Evolutionary conservation across 176 grass and related monocot species (phyloP).

Genomic region (Oryza longistaminata): DNA sequence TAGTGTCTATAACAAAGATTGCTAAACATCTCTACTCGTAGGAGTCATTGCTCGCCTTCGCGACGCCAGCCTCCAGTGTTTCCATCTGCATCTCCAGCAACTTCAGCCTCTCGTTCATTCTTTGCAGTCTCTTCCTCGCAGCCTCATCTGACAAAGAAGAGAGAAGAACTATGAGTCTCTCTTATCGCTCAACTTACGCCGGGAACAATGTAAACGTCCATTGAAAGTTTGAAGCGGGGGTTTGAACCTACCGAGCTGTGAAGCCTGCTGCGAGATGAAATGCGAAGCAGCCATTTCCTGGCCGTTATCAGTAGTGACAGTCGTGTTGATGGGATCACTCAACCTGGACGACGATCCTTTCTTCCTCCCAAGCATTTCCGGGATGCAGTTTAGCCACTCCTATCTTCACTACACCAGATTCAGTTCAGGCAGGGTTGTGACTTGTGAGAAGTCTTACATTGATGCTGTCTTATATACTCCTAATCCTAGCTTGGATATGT

Average conservation of each 20-base stretch:
- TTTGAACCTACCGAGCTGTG: conserved; percentile 34
- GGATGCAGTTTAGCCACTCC: background rate
- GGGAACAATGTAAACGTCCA: background rate
- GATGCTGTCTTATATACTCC: background rate
- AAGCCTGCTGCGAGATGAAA: conserved; percentile 15
- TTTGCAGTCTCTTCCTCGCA: conserved; percentile 36
- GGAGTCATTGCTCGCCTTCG: conserved; percentile 34
- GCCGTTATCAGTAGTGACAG: background rate
- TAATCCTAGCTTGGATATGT: background rate
- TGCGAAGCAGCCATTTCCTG: conserved; percentile 27
- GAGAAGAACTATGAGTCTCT: background rate
- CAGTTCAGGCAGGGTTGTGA: background rate
- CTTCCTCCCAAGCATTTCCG: conserved; percentile 11
- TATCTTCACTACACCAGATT: background rate
- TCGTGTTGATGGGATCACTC: background rate
- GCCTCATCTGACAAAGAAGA: conserved; percentile 40
- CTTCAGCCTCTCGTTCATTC: conserved; percentile 50
- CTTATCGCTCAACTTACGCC: background rate
- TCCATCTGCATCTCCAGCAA: conserved; percentile 65
- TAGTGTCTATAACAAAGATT: background rate
- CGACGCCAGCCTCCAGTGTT: conserved; percentile 43
- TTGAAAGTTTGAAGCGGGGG: background rate
- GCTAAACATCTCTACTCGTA: background rate
- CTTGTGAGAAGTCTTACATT: background rate
- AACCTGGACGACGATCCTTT: background rate